Evolutionary conservation across 768 basidiomycete genomes (phyloP).

Genomic region (Pisolithus albus): DNA sequence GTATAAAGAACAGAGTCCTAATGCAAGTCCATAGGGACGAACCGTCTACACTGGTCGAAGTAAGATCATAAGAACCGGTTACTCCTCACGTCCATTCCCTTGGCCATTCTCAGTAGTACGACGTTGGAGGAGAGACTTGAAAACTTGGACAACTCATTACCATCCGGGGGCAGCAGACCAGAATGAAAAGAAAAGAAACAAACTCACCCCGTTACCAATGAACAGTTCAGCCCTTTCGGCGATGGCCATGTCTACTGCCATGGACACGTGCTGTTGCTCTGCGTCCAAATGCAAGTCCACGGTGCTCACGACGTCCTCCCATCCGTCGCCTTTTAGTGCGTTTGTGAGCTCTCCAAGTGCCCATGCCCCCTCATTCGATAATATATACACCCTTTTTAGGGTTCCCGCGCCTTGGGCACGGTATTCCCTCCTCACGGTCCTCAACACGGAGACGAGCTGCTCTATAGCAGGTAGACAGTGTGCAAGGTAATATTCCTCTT

Average conservation of each 20-base stretch:
- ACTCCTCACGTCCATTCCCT: constrained; percentile 32
- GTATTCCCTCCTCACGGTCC: constrained; percentile 29
- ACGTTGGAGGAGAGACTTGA: constrained; percentile 48
- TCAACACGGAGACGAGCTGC: constrained; percentile 36
- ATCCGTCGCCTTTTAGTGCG: constrained; percentile 40
- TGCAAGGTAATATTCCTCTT: constrained; percentile 30
- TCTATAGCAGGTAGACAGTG: constrained; percentile 39
- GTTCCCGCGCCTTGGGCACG: constrained; percentile 6
- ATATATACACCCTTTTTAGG: constrained; percentile 36
- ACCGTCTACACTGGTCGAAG: no score
- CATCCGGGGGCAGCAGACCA: no score
- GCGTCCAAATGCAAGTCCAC: constrained; percentile 35
- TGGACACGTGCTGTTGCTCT: constrained; percentile 41
- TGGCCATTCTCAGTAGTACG: constrained; percentile 40
- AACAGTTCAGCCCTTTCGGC: constrained; percentile 53
- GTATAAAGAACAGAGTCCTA: no score
- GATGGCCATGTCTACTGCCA: constrained; percentile 56
- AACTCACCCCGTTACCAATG: constrained; percentile 53
- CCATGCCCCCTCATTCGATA: constrained; percentile 47
- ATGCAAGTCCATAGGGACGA: no score
- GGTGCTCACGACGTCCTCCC: constrained; percentile 41
- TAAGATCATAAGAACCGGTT: constrained; percentile 36
- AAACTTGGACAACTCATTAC: constrained; percentile 21
- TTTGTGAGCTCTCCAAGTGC: constrained; percentile 33
- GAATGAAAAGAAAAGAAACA: no score